Evolutionary conservation across 805 yeast genomes (phyloP).

Genomic region (Teunomyces stri): DNA sequence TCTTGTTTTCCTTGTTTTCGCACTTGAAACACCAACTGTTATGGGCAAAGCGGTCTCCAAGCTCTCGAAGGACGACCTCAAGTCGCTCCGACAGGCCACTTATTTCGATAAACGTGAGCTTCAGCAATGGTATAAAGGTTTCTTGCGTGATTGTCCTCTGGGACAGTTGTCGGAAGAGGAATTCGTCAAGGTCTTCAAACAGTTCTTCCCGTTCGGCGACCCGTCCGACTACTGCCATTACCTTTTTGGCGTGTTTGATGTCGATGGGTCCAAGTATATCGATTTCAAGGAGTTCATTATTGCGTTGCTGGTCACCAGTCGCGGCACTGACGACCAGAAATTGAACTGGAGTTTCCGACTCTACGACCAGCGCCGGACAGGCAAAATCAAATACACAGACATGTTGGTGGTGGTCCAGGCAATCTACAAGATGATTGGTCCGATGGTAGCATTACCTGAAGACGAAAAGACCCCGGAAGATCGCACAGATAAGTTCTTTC

Average conservation of each 20-base stretch:
- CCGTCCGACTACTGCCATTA: constrained; percentile 88
- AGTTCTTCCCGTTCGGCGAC: constrained; percentile 97
- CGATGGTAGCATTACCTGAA: constrained; percentile 83
- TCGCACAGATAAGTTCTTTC: constrained; percentile 79
- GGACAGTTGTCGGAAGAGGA: constrained; percentile 87
- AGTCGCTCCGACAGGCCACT: constrained; percentile 78
- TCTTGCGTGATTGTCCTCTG: constrained; percentile 86
- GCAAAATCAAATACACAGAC: constrained; percentile 72
- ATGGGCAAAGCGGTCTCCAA: constrained; percentile 98
- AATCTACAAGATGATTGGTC: constrained; percentile 92
- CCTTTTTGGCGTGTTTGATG: constrained; percentile 86
- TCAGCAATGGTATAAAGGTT: constrained; percentile 98
- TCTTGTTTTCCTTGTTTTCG: background rate
- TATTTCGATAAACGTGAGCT: constrained; percentile 90
- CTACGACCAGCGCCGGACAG: constrained; percentile 81
- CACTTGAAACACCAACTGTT: background rate
- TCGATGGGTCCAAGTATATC: constrained; percentile 72
- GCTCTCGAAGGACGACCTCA: constrained; percentile 83
- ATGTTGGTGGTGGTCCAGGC: constrained; percentile 77
- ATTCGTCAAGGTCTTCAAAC: constrained; percentile 88
- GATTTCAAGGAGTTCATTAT: constrained; percentile 92
- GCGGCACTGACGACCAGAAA: constrained; percentile 84
- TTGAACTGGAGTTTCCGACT: constrained; percentile 85
- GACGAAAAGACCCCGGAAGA: constrained; percentile 92
- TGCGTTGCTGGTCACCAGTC: constrained; percentile 79